These are phyloP conservation scores for Phylloporus sp. DNA, from an alignment of 768 basidiomycete genomes.

Conservation along the genomic window DNA sequence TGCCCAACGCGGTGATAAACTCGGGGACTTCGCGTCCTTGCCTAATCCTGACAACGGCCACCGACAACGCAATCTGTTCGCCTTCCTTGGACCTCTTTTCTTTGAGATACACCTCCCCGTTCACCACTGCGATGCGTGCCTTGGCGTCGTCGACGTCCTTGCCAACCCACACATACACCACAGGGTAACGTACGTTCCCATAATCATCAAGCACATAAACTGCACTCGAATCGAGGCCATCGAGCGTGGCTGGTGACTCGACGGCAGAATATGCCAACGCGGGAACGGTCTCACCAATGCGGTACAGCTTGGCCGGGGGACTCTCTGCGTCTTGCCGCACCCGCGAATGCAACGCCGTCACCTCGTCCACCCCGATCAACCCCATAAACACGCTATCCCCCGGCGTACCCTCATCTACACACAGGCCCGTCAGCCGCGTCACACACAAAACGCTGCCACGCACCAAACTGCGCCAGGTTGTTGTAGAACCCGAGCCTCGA, in stretches of 20 bases:
- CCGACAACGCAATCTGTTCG: slow-evolving; percentile 17
- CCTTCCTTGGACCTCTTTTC: slow-evolving; percentile 26
- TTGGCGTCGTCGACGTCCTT: slow-evolving; percentile 39
- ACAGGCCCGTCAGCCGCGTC: background rate
- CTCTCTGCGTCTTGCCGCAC: slow-evolving; percentile 3
- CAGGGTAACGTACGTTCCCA: slow-evolving; percentile 29
- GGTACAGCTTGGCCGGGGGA: slow-evolving; percentile 31
- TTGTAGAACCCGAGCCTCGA: slow-evolving; percentile 37
- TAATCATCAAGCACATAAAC: slow-evolving; percentile 52
- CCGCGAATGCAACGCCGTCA: slow-evolving; percentile 12
- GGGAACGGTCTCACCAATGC: slow-evolving; percentile 47
- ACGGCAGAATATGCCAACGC: slow-evolving; percentile 36
- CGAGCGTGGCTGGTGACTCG: slow-evolving; percentile 15
- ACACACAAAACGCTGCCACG: slow-evolving; percentile 6
- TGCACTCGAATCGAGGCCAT: slow-evolving; percentile 44
- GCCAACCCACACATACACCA: slow-evolving; percentile 61
- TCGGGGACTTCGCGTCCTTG: slow-evolving; percentile 49
- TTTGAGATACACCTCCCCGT: slow-evolving; percentile 54
- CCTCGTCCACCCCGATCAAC: slow-evolving; percentile 38
- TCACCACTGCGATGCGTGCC: slow-evolving; percentile 51
- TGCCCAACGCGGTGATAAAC: slow-evolving; percentile 31
- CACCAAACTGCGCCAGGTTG: slow-evolving; percentile 49
- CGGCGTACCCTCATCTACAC: slow-evolving; percentile 48
- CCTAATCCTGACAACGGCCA: slow-evolving; percentile 9
- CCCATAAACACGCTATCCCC: slow-evolving; percentile 46